Evolutionary conservation across 2,329 filamentous ascomycete genomes (phyloP).

Genomic region (Ceratocystiopsis brevicomis): DNA sequence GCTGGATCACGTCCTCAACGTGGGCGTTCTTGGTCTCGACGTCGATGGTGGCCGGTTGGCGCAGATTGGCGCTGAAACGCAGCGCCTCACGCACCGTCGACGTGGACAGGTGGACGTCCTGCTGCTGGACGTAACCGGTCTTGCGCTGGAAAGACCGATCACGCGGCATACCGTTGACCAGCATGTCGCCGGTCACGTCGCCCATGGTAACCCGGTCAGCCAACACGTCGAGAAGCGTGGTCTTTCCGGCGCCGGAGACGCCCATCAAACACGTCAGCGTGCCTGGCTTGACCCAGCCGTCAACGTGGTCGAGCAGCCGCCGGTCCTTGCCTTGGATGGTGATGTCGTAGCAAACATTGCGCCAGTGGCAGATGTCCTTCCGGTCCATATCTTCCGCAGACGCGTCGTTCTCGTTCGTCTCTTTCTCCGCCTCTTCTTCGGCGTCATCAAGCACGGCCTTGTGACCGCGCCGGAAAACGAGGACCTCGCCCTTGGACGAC

Average conservation of each 20-base stretch:
- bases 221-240: slow-evolving; percentile 70
- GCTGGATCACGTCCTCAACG: slow-evolving; percentile 75
- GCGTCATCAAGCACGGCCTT: slow-evolving; percentile 36
- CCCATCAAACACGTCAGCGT: slow-evolving; percentile 83
- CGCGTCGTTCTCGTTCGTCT: neutral
- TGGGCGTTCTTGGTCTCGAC: slow-evolving; percentile 66
- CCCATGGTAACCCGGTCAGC: slow-evolving; percentile 78
- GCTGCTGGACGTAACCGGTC: slow-evolving; percentile 82
- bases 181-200: slow-evolving; percentile 70
- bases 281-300: slow-evolving; percentile 87
- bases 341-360: slow-evolving; percentile 57
- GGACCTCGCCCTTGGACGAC: slow-evolving; percentile 57
- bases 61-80: slow-evolving; percentile 66
- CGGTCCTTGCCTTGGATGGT: slow-evolving; percentile 58
- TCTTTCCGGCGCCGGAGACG: slow-evolving; percentile 85
- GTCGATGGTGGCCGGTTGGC: slow-evolving; percentile 59
- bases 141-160: slow-evolving; percentile 79
- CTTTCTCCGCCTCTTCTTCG: slow-evolving; percentile 37
- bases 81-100: slow-evolving; percentile 78
- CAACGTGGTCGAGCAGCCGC: slow-evolving; percentile 65
- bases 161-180: slow-evolving; percentile 43
- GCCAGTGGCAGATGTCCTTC: slow-evolving; percentile 64
- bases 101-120: slow-evolving; percentile 73
- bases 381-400: slow-evolving; percentile 6
- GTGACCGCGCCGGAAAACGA: slow-evolving; percentile 52